phyloP scores from a whole-genome alignment of 164 flowering plant species.

The Nymphaea thermarum region DNA sequence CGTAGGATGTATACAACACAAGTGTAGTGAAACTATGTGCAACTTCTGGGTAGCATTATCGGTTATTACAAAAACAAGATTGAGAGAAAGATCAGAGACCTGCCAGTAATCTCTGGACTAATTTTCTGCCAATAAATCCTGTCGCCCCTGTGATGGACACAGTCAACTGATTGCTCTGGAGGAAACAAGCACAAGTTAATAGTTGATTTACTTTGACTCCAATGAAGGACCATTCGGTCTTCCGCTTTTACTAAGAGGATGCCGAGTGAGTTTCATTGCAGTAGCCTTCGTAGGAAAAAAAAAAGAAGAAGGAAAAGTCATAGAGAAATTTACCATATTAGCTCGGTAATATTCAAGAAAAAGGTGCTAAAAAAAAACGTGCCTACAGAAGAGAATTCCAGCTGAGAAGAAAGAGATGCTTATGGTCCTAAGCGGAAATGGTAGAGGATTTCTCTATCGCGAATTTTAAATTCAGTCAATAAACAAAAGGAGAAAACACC shows the following conservation, averaged over 20 bases:
- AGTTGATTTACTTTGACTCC: neutral
- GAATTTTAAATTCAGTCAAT: too few relatives aligned
- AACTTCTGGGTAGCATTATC: neutral
- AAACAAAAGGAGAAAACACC: too few relatives aligned
- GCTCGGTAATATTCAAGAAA: neutral
- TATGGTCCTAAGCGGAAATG: neutral
- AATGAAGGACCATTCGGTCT: neutral
- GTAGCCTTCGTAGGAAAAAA: neutral
- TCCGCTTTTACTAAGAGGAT: neutral
- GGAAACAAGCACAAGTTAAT: constrained; percentile 6
- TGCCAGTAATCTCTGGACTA: constrained; percentile 74
- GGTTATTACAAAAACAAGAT: neutral
- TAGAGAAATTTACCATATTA: neutral
- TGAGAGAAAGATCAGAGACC: constrained; percentile 23
- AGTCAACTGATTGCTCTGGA: constrained; percentile 50
- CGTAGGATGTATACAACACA: neutral
- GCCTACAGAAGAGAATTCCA: neutral
- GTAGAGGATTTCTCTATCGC: too few relatives aligned
- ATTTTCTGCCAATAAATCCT: constrained; percentile 76
- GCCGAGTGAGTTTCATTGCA: neutral
- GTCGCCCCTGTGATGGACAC: constrained; percentile 94
- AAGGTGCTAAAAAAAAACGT: too few relatives aligned
- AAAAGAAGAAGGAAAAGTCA: too few relatives aligned
- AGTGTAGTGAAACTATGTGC: neutral
- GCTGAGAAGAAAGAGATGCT: neutral